Evolutionary conservation across 2,329 filamentous ascomycete genomes (phyloP), one percentile per base, ranked within the genome.

Genomic region (Dendryphion nanum): DNA sequence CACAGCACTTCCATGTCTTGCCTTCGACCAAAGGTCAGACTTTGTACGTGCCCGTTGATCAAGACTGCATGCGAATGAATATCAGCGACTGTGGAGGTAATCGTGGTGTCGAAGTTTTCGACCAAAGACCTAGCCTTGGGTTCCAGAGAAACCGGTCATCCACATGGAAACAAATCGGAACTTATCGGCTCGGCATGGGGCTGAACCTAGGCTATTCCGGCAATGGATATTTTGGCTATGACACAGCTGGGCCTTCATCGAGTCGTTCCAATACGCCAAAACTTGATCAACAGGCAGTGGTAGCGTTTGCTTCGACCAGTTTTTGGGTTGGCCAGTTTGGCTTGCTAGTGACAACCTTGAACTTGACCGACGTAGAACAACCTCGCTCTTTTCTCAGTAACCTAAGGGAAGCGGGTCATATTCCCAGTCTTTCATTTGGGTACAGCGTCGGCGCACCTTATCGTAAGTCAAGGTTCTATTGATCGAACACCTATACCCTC

Each of bases 361-460:
- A 45, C 26, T 45, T 48, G 26, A 32, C 23, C n/a, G 37, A 45
- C n/a, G 37, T 35, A 21, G 20, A 39, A 3, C 23, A 48, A 8
- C 45, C 42, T 14, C 42, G 45, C 17, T 35, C 24, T 3, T 48
- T 40, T 20, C 34, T 47, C 14, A 12, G 12, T 5, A 40, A 10
- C 4, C 18, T 45, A 17, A 48, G 33, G 28, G 39, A 44, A n/a
- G 3, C 41, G n/a, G 35, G 24, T 5, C 29, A 19, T 6, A 48
- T 50, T 3, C 47, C 50, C 1, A 50, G 46, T 28, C 26, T 42
- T 6, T 44, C 47, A 0, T 50, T 43, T 26, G 47, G 34, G 1
- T 51, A 51, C 32, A 49, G 43, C 10, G 48, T 49, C 13, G 50
- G 50, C 2, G 47, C 43, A 2, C 15, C 30, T 1, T 48, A 52